phyloP scores from a whole-genome alignment of 2,329 filamentous ascomycete genomes.

The Fusarium anguioides region DNA sequence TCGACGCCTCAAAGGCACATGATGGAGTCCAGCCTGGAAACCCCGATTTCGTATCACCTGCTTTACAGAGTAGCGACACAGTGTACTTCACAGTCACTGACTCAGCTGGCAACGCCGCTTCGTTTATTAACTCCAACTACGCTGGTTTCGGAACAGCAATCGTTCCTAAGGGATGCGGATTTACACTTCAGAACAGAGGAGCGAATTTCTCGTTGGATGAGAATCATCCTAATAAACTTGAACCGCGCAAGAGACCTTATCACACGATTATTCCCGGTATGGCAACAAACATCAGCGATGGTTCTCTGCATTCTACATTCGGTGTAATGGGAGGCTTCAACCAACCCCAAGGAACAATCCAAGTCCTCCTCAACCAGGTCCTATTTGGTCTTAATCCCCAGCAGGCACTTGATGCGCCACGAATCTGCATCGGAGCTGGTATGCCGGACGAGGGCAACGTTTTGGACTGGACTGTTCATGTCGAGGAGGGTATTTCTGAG shows the following conservation, averaged over 20 bases:
- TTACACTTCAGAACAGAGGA: slow-evolving; percentile 93
- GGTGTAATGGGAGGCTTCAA: slow-evolving; percentile 99
- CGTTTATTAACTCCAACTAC: slow-evolving; percentile 97
- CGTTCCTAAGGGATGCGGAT: slow-evolving; percentile 86
- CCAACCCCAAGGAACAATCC: slow-evolving; percentile 96
- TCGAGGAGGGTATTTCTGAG: slow-evolving; percentile 84
- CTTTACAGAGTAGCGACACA: slow-evolving; percentile 87
- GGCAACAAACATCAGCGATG: slow-evolving; percentile 80
- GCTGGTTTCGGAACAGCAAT: slow-evolving; percentile 88
- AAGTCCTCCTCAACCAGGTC: slow-evolving; percentile 90
- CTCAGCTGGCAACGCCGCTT: slow-evolving; percentile 85
- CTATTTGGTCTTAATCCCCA: slow-evolving; percentile 86
- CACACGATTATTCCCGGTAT: slow-evolving; percentile 97
- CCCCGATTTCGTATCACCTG: slow-evolving; percentile 69
- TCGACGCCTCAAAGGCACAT: slow-evolving; percentile 69
- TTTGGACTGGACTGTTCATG: slow-evolving; percentile 73
- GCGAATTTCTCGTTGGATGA: slow-evolving; percentile 81
- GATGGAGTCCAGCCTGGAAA: slow-evolving; percentile 72
- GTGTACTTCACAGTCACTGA: slow-evolving; percentile 94
- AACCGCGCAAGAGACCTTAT: slow-evolving; percentile 88
- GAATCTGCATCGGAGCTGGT: slow-evolving; percentile 86
- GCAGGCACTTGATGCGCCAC: slow-evolving; percentile 87
- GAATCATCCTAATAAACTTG: slow-evolving; percentile 82
- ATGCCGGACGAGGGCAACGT: slow-evolving; percentile 71
- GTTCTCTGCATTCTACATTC: slow-evolving; percentile 83